phyloP scores from a whole-genome alignment of 108 stramenopile genomes.

The Nitzschia putrida region DNA sequence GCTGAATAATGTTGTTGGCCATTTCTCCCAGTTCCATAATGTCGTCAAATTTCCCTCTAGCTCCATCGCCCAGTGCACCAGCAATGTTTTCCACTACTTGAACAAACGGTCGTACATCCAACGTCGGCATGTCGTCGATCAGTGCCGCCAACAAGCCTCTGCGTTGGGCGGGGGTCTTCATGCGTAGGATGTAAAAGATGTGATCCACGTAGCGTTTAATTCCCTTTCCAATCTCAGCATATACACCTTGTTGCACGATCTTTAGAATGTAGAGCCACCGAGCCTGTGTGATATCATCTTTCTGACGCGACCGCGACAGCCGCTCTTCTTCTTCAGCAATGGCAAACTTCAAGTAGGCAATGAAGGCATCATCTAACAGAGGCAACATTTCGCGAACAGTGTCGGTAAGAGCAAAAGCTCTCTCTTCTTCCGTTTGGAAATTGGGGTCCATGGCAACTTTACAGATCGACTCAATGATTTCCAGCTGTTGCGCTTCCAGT shows the following conservation, averaged over 20 bases:
- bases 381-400: constrained; percentile 87
- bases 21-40: constrained; percentile 60
- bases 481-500: constrained; percentile 81
- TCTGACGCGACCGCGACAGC: constrained; percentile 63
- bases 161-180: constrained; percentile 79
- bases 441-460: constrained; percentile 88
- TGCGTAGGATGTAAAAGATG: constrained; percentile 77
- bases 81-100: constrained; percentile 87
- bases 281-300: constrained; percentile 86
- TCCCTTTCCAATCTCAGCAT: constrained; percentile 69
- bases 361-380: constrained; percentile 80
- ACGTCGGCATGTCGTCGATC: constrained; percentile 84
- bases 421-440: constrained; percentile 79
- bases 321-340: constrained; percentile 87
- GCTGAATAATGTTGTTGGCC: constrained; percentile 83
- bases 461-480: constrained; percentile 84
- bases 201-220: constrained; percentile 82
- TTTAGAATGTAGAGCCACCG: constrained; percentile 84
- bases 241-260: constrained; percentile 89
- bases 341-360: constrained; percentile 88
- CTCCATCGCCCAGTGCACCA: constrained; percentile 72
- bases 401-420: constrained; percentile 77
- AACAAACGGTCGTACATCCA: constrained; percentile 89
- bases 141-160: constrained; percentile 58
- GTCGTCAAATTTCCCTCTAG: constrained; percentile 72